These are phyloP conservation scores for Pichia deserticola DNA, from an alignment of 805 yeast species.

Conservation along the genomic window DNA sequence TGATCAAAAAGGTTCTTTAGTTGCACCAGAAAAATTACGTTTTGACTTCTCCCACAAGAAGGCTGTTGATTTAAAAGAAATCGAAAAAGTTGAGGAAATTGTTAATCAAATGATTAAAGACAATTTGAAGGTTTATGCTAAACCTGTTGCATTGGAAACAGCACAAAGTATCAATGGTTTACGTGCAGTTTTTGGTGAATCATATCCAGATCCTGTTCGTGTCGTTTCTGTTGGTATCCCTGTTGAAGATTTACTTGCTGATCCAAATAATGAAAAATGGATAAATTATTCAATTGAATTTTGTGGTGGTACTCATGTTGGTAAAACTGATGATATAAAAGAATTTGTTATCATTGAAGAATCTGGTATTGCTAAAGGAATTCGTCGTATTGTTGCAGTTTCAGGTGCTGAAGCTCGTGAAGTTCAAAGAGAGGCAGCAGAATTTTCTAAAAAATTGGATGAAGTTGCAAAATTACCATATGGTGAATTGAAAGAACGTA, in stretches of 20 bases:
- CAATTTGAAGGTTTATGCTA: slow-evolving; percentile 66
- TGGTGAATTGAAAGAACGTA: slow-evolving; percentile 73
- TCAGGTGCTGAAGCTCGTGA: slow-evolving; percentile 87
- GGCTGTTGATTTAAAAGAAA: slow-evolving; percentile 64
- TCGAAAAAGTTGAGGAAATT: slow-evolving; percentile 68
- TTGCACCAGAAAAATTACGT: slow-evolving; percentile 89
- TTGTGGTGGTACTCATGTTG: slow-evolving; percentile 99
- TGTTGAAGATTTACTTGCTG: slow-evolving; percentile 67
- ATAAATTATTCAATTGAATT: slow-evolving; percentile 75
- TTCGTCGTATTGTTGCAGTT: slow-evolving; percentile 95
- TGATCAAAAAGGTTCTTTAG: slow-evolving; percentile 95
- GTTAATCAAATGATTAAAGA: slow-evolving; percentile 64
- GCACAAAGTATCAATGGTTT: slow-evolving; percentile 78
- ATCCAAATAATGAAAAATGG: slow-evolving; percentile 76
- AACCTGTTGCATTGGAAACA: slow-evolving; percentile 66
- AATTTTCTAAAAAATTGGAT: slow-evolving; percentile 55
- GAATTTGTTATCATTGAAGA: slow-evolving; percentile 88
- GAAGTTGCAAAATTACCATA: slow-evolving; percentile 57
- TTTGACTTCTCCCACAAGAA: slow-evolving; percentile 94
- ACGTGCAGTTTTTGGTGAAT: slow-evolving; percentile 98
- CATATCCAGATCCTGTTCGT: slow-evolving; percentile 98
- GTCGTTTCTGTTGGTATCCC: slow-evolving; percentile 94
- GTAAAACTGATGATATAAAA: slow-evolving; percentile 87
- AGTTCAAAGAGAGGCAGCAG: slow-evolving; percentile 78
- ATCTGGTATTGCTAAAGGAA: slow-evolving; percentile 97